Percentiles rank a stretch among this genome's conserved stretches.
These are phyloP conservation scores for Pestalotiopsis sp. DNA, from an alignment of 2,329 filamentous ascomycete genomes.

Conservation along the genomic window DNA sequence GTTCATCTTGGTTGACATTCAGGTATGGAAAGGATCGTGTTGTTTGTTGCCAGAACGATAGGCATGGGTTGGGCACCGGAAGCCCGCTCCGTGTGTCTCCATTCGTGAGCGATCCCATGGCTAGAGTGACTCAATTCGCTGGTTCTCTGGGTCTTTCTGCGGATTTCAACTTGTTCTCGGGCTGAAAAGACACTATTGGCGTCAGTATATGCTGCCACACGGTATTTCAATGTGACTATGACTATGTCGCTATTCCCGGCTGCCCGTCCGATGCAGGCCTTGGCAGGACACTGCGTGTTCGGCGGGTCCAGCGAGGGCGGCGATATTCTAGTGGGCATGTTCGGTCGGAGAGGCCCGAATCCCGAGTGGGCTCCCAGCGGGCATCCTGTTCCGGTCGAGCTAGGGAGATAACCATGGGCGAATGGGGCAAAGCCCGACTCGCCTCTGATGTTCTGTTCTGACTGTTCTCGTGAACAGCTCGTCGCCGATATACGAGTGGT, in stretches of 20 bases:
- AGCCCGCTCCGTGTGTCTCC: conserved; percentile 12
- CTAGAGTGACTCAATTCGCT: background rate
- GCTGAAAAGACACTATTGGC: background rate
- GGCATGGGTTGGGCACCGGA: conserved; percentile 25
- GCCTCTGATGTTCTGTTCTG: background rate
- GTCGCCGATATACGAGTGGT: too few relatives aligned
- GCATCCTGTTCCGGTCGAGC: background rate
- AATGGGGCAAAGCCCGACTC: background rate
- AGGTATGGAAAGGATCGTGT: conserved; percentile 45
- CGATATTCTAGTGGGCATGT: background rate
- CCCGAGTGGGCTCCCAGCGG: background rate
- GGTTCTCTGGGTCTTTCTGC: background rate
- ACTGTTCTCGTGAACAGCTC: too few relatives aligned
- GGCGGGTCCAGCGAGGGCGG: background rate
- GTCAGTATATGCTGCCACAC: background rate
- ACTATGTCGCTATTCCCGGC: background rate
- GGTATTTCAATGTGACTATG: background rate
- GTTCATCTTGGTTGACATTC: conserved; percentile 35
- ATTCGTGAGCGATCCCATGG: conserved; percentile 1
- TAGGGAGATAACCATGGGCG: background rate
- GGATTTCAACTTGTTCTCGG: background rate
- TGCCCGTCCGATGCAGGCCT: background rate
- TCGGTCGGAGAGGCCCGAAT: background rate
- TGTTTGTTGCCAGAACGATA: conserved; percentile 46
- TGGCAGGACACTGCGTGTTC: background rate